Evolutionary conservation across 306 rosid genomes (phyloP).

Genomic region (Arachis hypogaea): DNA sequence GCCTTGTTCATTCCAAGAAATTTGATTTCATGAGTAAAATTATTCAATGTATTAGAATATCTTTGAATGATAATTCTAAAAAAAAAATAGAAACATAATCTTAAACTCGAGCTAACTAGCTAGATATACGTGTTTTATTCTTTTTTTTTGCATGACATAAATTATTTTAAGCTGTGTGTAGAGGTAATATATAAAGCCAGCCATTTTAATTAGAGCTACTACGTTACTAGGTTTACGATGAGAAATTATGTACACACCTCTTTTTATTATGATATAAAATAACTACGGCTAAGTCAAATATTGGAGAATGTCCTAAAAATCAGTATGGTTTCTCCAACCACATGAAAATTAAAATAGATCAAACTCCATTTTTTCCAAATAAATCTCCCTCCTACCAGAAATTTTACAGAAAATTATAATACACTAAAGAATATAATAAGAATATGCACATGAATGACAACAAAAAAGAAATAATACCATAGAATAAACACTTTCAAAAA

Average conservation of each 20-base stretch:
- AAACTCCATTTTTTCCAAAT: slow-evolving; percentile 6
- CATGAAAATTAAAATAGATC: not conserved
- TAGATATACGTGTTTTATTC: slow-evolving; percentile 32
- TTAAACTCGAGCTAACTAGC: slow-evolving; percentile 41
- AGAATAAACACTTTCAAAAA: slow-evolving; percentile 24
- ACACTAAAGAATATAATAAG: slow-evolving; percentile 13
- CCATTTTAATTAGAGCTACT: no score
- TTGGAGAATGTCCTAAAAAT: not conserved
- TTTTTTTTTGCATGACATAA: slow-evolving; percentile 51
- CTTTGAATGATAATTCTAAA: slow-evolving; percentile 50
- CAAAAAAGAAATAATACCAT: not conserved
- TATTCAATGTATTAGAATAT: slow-evolving; percentile 33
- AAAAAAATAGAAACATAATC: slow-evolving; percentile 67
- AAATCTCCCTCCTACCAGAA: not conserved
- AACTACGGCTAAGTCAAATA: not conserved
- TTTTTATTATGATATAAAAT: not conserved
- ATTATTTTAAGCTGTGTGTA: slow-evolving; percentile 37
- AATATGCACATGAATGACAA: not conserved
- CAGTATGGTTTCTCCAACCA: slow-evolving; percentile 24
- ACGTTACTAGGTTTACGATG: no score
- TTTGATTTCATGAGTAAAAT: slow-evolving; percentile 45
- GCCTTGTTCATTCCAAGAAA: slow-evolving; percentile 37
- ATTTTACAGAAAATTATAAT: not conserved
- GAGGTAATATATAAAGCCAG: no score
- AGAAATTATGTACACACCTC: no score